A percentile compares a stretch with the other conserved stretches of the same genome.
phyloP scores from a whole-genome alignment of 495 filamentous ascomycete genomes.

The Amphirosellinia nigrospora region DNA sequence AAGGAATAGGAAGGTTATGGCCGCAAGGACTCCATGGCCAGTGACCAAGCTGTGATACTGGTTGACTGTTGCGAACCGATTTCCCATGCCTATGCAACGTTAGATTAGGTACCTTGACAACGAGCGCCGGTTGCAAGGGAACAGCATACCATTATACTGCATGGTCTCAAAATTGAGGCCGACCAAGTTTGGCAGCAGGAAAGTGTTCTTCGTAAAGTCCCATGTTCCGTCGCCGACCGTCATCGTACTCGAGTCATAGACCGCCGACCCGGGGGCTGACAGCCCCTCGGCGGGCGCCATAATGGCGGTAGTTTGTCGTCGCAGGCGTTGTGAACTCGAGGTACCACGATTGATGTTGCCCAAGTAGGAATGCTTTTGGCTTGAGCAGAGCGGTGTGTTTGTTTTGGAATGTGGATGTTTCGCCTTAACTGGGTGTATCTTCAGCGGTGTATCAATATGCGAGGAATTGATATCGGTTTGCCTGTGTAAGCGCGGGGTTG shows the following conservation, averaged over 20 bases:
- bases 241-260: slow-evolving; percentile 82
- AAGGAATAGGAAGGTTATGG: slow-evolving; percentile 85
- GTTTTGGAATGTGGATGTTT: slow-evolving; percentile 8
- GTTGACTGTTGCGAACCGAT: slow-evolving; percentile 76
- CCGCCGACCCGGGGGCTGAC: slow-evolving; percentile 79
- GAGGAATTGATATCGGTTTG: slow-evolving; percentile 25
- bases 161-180: slow-evolving; percentile 93
- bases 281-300: slow-evolving; percentile 63
- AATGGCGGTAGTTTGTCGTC: slow-evolving; percentile 38
- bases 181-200: slow-evolving; percentile 84
- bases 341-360: slow-evolving; percentile 9
- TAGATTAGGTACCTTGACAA: slow-evolving; percentile 19
- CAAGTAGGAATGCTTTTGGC: slow-evolving; percentile 5
- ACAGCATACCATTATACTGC: slow-evolving; percentile 83
- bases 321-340: slow-evolving; percentile 15
- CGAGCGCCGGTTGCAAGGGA: neutral
- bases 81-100: slow-evolving; percentile 77
- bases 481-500: slow-evolving; percentile 19
- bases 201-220: slow-evolving; percentile 82
- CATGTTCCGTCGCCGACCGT: slow-evolving; percentile 92
- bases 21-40: slow-evolving; percentile 83
- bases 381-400: neutral
- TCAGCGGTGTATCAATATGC: slow-evolving; percentile 6
- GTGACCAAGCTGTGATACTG: slow-evolving; percentile 81
- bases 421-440: neutral